phyloP scores from a whole-genome alignment of 2,329 filamentous ascomycete species.

The Myriosclerotinia duriaeana region DNA sequence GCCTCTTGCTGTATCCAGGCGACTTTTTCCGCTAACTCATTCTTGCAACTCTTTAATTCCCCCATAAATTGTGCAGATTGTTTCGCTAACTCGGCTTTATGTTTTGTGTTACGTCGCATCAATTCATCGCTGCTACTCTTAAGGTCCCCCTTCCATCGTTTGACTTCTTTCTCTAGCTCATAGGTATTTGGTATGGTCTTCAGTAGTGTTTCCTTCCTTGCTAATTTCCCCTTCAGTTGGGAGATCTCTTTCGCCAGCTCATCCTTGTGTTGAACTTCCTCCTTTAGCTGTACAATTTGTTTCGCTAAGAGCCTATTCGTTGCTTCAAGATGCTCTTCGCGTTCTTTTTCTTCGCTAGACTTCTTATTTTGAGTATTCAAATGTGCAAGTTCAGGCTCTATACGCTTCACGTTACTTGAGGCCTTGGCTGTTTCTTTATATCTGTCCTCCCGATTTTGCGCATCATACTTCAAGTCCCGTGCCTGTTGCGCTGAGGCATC shows the following conservation, averaged over 20 bases:
- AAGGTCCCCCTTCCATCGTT: no score
- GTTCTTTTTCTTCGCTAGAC: fast-evolving
- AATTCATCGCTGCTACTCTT: no score
- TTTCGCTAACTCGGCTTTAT: no score
- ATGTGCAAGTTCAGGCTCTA: neutral
- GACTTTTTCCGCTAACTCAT: no score
- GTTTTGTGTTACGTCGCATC: no score
- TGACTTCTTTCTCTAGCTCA: no score
- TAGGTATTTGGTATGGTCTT: no score
- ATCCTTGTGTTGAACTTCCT: neutral
- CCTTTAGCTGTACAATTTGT: neutral
- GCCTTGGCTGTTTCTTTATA: neutral
- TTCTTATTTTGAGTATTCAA: neutral
- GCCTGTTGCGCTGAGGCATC: neutral
- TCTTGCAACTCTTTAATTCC: no score
- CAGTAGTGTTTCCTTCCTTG: neutral
- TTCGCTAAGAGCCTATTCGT: neutral
- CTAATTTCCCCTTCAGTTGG: no score
- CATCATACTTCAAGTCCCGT: neutral
- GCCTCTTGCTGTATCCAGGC: no score
- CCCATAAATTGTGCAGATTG: no score
- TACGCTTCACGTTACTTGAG: neutral
- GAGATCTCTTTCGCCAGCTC: neutral
- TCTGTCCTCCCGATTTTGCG: neutral
- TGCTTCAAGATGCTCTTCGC: neutral